Conservation (phyloP, 1,284 basidiomycete genomes). For the Pseudozyma sp. region DNA sequence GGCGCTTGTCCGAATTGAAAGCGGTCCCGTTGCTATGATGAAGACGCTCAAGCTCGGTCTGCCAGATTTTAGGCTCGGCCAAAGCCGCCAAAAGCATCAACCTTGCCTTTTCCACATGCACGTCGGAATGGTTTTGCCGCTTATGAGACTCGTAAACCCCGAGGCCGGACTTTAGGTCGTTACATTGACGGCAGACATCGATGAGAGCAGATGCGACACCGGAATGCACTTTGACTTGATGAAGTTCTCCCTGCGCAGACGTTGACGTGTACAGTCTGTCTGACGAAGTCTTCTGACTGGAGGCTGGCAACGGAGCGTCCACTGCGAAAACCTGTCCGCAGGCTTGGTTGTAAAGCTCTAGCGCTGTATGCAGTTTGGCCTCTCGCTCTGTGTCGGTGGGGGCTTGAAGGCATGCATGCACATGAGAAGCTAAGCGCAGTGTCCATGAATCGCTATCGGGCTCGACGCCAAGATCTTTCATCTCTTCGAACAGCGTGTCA, state of each 20-base stretch:
- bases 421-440: slow-evolving; percentile 14
- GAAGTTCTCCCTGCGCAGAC: neutral
- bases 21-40: neutral
- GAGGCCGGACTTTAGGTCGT: slow-evolving; percentile 19
- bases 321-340: slow-evolving; percentile 5
- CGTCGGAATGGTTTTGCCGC: slow-evolving; percentile 10
- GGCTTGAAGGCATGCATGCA: slow-evolving; percentile 19
- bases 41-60: slow-evolving; percentile 16
- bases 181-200: slow-evolving; percentile 25
- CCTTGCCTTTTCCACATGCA: slow-evolving; percentile 19
- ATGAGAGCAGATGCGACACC: slow-evolving; percentile 22
- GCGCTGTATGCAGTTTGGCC: slow-evolving; percentile 1
- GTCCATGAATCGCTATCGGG: slow-evolving; percentile 37
- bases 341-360: slow-evolving; percentile 11
- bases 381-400: neutral
- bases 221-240: slow-evolving; percentile 14
- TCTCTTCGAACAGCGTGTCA: slow-evolving; percentile 32
- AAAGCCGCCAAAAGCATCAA: slow-evolving; percentile 25
- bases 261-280: neutral
- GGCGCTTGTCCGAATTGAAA: slow-evolving; percentile 9
- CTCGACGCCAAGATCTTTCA: slow-evolving; percentile 25
- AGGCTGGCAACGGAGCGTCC: slow-evolving; percentile 3
- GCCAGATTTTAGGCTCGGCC: slow-evolving; percentile 17
- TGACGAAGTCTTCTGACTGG: neutral
- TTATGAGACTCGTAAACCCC: slow-evolving; percentile 16